Evolutionary conservation across 306 rosid genomes (phyloP).

Genomic region (Comarum palustre): DNA sequence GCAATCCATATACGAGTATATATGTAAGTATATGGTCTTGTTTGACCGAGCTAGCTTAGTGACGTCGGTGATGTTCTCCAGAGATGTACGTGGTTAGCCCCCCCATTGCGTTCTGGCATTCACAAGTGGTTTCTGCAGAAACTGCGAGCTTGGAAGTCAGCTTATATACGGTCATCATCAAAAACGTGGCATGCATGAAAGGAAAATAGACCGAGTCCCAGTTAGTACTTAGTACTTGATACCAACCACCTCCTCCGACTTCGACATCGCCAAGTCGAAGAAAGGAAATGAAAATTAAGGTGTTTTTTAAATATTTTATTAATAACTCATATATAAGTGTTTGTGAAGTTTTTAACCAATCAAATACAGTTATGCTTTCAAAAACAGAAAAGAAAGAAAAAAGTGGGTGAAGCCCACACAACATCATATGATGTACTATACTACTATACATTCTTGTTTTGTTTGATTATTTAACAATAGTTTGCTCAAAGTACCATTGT

Average conservation of each 20-base stretch:
- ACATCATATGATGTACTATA: not conserved
- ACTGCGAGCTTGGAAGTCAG: conserved; percentile 6
- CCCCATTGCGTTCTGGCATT: not conserved
- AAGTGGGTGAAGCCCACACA: not conserved
- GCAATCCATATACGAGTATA: not conserved
- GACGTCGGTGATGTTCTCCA: not conserved
- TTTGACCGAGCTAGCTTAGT: not conserved
- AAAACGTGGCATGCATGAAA: conserved; percentile 3
- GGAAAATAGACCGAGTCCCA: not conserved
- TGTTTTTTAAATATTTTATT: too few relatives aligned
- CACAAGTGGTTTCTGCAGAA: not conserved
- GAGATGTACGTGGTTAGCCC: not conserved
- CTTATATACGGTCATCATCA: not conserved
- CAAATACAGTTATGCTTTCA: too few relatives aligned
- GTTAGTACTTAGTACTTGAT: too few relatives aligned
- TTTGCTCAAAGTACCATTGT: too few relatives aligned
- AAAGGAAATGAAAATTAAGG: not conserved
- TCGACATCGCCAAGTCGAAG: not conserved
- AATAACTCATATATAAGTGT: too few relatives aligned
- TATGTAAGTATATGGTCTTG: too few relatives aligned
- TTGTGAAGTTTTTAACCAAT: too few relatives aligned
- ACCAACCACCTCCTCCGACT: not conserved
- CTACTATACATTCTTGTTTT: not conserved
- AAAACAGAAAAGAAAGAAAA: not conserved
- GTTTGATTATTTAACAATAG: too few relatives aligned